Percentiles rank a stretch among this genome's conserved stretches.
Evolutionary conservation across 306 rosid species (phyloP).

Genomic region (Lathyrus tuberosus): DNA sequence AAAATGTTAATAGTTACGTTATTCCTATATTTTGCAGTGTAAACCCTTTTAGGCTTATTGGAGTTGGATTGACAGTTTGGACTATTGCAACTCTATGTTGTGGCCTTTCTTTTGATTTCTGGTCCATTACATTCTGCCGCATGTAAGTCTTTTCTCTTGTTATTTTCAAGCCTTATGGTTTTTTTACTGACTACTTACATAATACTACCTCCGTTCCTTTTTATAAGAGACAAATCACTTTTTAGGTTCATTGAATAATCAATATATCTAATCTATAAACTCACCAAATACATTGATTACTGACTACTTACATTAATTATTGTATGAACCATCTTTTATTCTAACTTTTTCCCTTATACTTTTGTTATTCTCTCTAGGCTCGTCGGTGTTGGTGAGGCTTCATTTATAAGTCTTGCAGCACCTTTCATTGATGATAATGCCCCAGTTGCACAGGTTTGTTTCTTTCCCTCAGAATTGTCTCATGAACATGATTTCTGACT

Average conservation of each 20-base stretch:
- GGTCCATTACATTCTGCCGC: conserved; percentile 83
- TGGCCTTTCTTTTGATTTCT: conserved; percentile 72
- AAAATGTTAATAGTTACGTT: conserved; percentile 15
- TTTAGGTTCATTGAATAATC: too few species aligned
- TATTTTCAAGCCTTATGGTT: conserved; percentile 21
- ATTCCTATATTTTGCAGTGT: conserved; percentile 57
- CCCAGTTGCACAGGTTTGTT: conserved; percentile 73
- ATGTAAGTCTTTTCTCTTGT: conserved; percentile 55
- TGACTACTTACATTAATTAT: conserved; percentile 27
- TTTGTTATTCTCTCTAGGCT: conserved; percentile 54
- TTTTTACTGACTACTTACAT: too few species aligned
- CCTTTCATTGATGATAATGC: conserved; percentile 96
- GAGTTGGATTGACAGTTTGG: conserved; percentile 94
- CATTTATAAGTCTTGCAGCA: conserved; percentile 97
- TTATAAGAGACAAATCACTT: too few species aligned
- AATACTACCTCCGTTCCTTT: too few species aligned
- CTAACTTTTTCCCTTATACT: not conserved
- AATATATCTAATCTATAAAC: too few species aligned
- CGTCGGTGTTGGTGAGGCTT: conserved; percentile 96
- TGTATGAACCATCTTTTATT: conserved; percentile 13
- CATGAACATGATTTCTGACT: conserved; percentile 23
- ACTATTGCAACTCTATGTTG: conserved; percentile 72
- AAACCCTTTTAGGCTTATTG: conserved; percentile 88
- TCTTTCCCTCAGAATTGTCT: conserved; percentile 23
- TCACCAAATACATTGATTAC: too few species aligned